Evolutionary conservation across 768 basidiomycete species (phyloP).

Genomic region (Boletus bicolor): DNA sequence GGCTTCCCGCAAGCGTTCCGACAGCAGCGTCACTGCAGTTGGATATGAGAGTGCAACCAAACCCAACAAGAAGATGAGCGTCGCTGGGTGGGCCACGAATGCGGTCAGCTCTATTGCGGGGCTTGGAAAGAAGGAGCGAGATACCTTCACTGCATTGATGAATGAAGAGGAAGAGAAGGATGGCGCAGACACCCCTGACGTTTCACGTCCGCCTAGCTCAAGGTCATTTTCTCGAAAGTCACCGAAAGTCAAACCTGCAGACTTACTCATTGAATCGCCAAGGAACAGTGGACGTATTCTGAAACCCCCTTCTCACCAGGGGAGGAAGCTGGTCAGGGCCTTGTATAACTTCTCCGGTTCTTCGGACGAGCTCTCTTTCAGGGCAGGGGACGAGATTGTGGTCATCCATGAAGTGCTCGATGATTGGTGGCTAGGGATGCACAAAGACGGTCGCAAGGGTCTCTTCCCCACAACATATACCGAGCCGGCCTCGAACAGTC

Average conservation of each 20-base stretch:
- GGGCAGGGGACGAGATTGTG: constrained; percentile 67
- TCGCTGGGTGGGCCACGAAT: constrained; percentile 57
- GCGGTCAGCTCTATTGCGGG: constrained; percentile 62
- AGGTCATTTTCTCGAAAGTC: constrained; percentile 31
- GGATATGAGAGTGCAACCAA: constrained; percentile 37
- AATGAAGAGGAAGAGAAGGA: constrained; percentile 41
- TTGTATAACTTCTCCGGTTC: constrained; percentile 73
- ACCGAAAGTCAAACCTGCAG: constrained; percentile 24
- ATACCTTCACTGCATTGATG: constrained; percentile 56
- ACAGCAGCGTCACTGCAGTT: constrained; percentile 46
- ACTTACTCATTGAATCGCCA: constrained; percentile 24
- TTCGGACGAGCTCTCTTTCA: constrained; percentile 76
- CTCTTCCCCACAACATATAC: constrained; percentile 81
- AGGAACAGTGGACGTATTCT: constrained; percentile 39
- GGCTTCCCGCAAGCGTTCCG: constrained; percentile 63
- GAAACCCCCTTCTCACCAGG: constrained; percentile 49
- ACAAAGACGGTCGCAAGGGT: constrained; percentile 60
- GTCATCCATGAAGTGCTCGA: constrained; percentile 80
- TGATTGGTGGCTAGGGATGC: constrained; percentile 89
- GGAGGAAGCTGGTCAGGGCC: constrained; percentile 60
- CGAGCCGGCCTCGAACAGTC: constrained; percentile 36
- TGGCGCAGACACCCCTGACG: constrained; percentile 18
- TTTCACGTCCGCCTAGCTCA: constrained; percentile 36
- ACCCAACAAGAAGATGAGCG: constrained; percentile 37
- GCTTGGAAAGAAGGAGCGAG: constrained; percentile 54